phyloP scores from a whole-genome alignment of 371 early-diverging fungal genomes.

The Saksenaea oblongispora region DNA sequence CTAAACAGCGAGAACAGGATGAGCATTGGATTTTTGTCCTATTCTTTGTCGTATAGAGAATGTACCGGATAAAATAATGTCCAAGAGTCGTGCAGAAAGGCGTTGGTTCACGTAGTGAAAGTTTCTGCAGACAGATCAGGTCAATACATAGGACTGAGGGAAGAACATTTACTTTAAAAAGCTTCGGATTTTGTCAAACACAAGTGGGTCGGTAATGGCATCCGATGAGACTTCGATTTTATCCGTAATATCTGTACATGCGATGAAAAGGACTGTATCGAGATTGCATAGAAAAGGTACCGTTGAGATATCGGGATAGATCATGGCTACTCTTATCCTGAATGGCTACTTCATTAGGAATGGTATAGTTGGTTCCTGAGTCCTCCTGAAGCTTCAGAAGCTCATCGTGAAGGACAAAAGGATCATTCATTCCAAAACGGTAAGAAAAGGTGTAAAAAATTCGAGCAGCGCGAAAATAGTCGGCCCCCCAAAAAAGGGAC shows the following conservation, averaged over 20 bases:
- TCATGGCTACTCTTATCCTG: slow-evolving; percentile 57
- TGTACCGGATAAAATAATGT: slow-evolving; percentile 68
- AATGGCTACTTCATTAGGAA: slow-evolving; percentile 62
- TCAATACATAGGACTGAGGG: not conserved
- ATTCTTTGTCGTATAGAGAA: slow-evolving; percentile 1
- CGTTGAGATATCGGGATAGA: slow-evolving; percentile 53
- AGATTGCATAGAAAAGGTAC: slow-evolving; percentile 18
- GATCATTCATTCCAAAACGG: slow-evolving; percentile 25
- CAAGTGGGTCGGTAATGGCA: slow-evolving; percentile 51
- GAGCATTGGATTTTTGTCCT: slow-evolving; percentile 25
- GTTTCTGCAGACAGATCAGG: slow-evolving; percentile 19
- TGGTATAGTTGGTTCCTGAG: slow-evolving; percentile 42
- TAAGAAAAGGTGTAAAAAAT: not conserved
- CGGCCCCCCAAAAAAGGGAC: not conserved
- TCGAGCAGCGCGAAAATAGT: not conserved
- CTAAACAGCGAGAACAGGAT: slow-evolving; percentile 33
- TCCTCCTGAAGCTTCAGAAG: slow-evolving; percentile 70
- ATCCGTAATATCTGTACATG: slow-evolving; percentile 59
- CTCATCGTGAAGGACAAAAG: slow-evolving; percentile 76
- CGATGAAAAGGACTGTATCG: not conserved
- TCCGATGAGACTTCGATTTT: slow-evolving; percentile 59
- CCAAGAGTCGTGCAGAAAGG: slow-evolving; percentile 46
- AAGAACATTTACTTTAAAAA: slow-evolving; percentile 63
- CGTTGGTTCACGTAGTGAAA: slow-evolving; percentile 36
- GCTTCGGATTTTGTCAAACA: slow-evolving; percentile 68